Evolutionary conservation across 345 rosid species (phyloP).

Genomic region (Eucalyptus curtisii): DNA sequence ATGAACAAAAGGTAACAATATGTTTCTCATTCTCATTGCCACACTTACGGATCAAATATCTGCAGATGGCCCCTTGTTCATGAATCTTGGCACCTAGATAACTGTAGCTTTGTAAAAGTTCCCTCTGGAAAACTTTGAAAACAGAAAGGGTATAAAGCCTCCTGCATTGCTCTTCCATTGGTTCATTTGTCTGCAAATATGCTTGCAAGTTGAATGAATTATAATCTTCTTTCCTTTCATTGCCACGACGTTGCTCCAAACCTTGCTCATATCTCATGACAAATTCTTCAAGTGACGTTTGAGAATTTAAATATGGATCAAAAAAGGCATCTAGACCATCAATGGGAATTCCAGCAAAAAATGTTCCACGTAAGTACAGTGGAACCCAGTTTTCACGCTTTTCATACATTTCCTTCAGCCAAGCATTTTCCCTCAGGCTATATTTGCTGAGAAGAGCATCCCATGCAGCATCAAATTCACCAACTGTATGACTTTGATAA

Average conservation of each 20-base stretch:
- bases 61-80: slow-evolving; percentile 64
- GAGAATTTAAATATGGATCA: slow-evolving; percentile 37
- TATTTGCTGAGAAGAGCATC: slow-evolving; percentile 44
- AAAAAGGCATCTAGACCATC: slow-evolving; percentile 52
- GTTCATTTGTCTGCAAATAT: slow-evolving; percentile 62
- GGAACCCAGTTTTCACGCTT: slow-evolving; percentile 80
- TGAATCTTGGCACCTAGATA: slow-evolving; percentile 57
- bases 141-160: slow-evolving; percentile 55
- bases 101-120: slow-evolving; percentile 53
- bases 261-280: slow-evolving; percentile 49
- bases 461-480: slow-evolving; percentile 66
- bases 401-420: slow-evolving; percentile 70
- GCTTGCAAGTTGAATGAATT: slow-evolving; percentile 59
- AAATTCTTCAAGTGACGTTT: slow-evolving; percentile 53
- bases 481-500: slow-evolving; percentile 49
- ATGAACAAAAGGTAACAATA: slow-evolving; percentile 50
- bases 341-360: slow-evolving; percentile 70
- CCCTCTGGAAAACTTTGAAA: slow-evolving; percentile 75
- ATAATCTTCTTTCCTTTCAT: slow-evolving; percentile 80
- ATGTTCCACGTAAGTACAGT: slow-evolving; percentile 45
- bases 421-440: slow-evolving; percentile 37
- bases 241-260: slow-evolving; percentile 57
- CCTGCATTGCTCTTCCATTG: slow-evolving; percentile 77
- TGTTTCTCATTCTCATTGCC: slow-evolving; percentile 68
- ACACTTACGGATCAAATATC: slow-evolving; percentile 52